A percentile compares a stretch with the other conserved stretches of the same genome.
phyloP scores from a whole-genome alignment of 768 basidiomycete genomes.

The Hygrocybe punicea region DNA sequence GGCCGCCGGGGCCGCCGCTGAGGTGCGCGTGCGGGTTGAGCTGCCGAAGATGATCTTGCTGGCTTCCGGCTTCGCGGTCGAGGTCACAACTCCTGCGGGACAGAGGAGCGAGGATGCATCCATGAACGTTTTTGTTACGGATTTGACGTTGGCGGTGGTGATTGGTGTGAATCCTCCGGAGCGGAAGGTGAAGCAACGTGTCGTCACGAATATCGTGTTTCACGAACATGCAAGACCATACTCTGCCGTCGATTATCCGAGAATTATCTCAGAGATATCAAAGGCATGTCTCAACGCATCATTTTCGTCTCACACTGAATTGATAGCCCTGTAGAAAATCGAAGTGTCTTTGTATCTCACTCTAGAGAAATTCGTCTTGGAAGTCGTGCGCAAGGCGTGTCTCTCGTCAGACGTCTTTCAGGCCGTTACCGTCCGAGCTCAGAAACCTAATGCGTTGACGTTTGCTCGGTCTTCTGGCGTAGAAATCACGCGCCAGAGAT shows the following conservation, averaged over 20 bases:
- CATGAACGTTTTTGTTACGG: slow-evolving; percentile 40
- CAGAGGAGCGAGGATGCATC: neutral
- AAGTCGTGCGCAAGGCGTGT: slow-evolving; percentile 43
- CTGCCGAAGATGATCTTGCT: slow-evolving; percentile 53
- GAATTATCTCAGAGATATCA: slow-evolving; percentile 33
- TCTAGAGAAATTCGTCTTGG: slow-evolving; percentile 54
- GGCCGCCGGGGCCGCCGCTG: slow-evolving; percentile 34
- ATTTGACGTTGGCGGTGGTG: slow-evolving; percentile 51
- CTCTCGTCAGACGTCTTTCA: slow-evolving; percentile 31
- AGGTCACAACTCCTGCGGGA: slow-evolving; percentile 28
- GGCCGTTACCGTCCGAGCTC: slow-evolving; percentile 50
- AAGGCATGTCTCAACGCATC: slow-evolving; percentile 23
- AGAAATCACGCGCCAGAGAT: slow-evolving; percentile 47
- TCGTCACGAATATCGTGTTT: slow-evolving; percentile 53
- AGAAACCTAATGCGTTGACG: slow-evolving; percentile 70
- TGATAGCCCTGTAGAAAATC: slow-evolving; percentile 39
- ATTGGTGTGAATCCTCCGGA: slow-evolving; percentile 75
- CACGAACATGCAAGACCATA: slow-evolving; percentile 27
- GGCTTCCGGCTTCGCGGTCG: slow-evolving; percentile 42
- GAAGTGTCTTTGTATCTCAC: slow-evolving; percentile 53
- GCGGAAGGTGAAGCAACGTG: slow-evolving; percentile 58
- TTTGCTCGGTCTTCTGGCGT: slow-evolving; percentile 65
- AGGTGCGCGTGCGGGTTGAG: slow-evolving; percentile 42
- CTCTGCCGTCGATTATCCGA: slow-evolving; percentile 39
- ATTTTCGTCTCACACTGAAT: neutral